Evolutionary conservation across 805 yeast genomes (phyloP), one percentile per base, ranked within the genome.

Genomic region (Sugiyamaella qingdaonensis): DNA sequence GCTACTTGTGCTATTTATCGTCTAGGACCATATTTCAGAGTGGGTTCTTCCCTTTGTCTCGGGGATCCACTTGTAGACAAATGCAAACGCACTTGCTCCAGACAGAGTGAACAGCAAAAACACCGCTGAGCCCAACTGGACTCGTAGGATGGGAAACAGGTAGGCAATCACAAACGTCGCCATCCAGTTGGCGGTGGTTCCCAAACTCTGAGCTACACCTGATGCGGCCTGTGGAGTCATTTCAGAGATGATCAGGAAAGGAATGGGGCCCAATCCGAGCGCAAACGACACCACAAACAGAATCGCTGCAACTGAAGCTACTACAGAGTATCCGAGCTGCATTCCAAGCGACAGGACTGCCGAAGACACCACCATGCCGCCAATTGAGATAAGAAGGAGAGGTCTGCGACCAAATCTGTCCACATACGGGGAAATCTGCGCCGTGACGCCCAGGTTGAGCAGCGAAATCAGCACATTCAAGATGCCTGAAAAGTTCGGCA

Each of bases 221-320:
- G 82, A 83, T 1, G 92, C 92, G 54, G 82, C 81, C 1, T 78
- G 71, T 55, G 90, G 95, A 0, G 95, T 85, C n/a, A 92, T 83
- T 66, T 94, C 98, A 5, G 95, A 81, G 10, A 92, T 84, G 49
- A 91, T 70, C 59, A 92, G 71, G 71, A 94, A 92, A 41, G 99
- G 99, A 51, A 94, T 90, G 5, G 99, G 99, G 0, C 99, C 99
- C 56, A 90, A 68, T 0, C 99, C 99, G 33, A 86, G 72, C 0
- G 97, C 98, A 73, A 92, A 94, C 27, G 89, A 79, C 0, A 86
- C 82, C 47, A 92, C 90, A 65, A 89, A 91, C 0, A 78, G 64
- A 51, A 88, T 79, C 0, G 90, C 84, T 10, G 90, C 82, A 0
- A 78, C 48, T 0, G 16, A 80, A 63, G 55, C 46, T 8, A 59